Evolutionary conservation across 352 stramenopile genomes (phyloP).

Genomic region (Pythium graminicola): DNA sequence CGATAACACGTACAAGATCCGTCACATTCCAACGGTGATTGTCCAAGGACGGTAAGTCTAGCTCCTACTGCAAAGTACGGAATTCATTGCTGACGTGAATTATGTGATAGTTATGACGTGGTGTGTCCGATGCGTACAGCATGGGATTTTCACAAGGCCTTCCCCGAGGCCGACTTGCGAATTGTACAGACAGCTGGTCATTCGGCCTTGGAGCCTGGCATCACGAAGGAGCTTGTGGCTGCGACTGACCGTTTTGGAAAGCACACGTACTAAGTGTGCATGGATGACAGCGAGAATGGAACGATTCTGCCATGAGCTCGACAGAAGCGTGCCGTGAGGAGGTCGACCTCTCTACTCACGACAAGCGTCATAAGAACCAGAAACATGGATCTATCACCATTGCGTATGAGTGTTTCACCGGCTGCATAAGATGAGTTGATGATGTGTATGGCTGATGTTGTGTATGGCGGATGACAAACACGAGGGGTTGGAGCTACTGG

Average conservation of each 20-base stretch:
- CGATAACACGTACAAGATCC: constrained; percentile 87
- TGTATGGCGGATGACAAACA: no score
- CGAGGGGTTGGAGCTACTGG: no score
- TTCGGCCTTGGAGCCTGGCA: constrained; percentile 39
- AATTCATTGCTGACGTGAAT: no score
- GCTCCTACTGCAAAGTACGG: no score
- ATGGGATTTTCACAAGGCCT: constrained; percentile 61
- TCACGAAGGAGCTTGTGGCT: constrained; percentile 34
- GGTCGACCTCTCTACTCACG: no score
- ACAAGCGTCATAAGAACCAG: no score
- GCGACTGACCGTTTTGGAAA: constrained; percentile 33
- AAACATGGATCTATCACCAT: no score
- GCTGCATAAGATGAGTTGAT: no score
- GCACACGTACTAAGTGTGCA: constrained; percentile 5
- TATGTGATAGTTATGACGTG: constrained; percentile 42
- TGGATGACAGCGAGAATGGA: background rate
- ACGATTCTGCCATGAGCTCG: no score
- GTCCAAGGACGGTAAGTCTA: constrained; percentile 74
- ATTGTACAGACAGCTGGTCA: constrained; percentile 49
- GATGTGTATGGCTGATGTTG: no score
- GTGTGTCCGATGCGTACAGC: constrained; percentile 58
- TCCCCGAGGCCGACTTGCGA: constrained; percentile 38
- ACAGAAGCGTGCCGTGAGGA: no score
- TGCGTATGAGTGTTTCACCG: no score
- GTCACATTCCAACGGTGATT: constrained; percentile 89